Percentiles rank a stretch among this genome's conserved stretches.
Conservation (phyloP, 768 basidiomycete genomes). For the Pisolithus orientalis region DNA sequence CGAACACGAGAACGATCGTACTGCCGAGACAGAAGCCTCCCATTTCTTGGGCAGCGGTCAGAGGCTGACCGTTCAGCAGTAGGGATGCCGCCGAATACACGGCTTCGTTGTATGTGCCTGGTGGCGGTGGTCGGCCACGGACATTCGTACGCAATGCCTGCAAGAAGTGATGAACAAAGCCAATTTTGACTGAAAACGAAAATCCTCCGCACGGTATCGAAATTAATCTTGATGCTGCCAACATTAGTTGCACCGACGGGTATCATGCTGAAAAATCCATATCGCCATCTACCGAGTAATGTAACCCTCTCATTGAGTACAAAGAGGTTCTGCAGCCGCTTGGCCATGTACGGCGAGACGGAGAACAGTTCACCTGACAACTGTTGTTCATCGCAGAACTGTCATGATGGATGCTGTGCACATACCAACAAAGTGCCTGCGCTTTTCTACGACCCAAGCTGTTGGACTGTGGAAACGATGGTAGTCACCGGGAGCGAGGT, state of each 20-base stretch:
- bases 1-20: conserved; percentile 95
- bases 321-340: conserved; percentile 85
- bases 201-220: conserved; percentile 62
- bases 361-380: conserved; percentile 82
- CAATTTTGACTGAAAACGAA: background rate
- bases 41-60: conserved; percentile 88
- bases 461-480: conserved; percentile 96
- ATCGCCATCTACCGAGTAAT: conserved; percentile 86
- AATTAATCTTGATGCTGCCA: conserved; percentile 92
- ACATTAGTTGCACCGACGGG: conserved; percentile 99
- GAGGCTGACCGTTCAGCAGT: conserved; percentile 81
- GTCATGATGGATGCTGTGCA: conserved; percentile 2
- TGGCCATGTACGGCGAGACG: conserved; percentile 94
- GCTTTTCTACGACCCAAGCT: conserved; percentile 94
- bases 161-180: background rate
- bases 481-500: conserved; percentile 97
- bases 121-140: conserved; percentile 60
- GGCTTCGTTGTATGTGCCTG: conserved; percentile 88
- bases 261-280: conserved; percentile 96
- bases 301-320: conserved; percentile 98
- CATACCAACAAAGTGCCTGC: conserved; percentile 88
- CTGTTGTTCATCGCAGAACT: background rate
- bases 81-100: conserved; percentile 82
- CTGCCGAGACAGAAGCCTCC: conserved; percentile 94
- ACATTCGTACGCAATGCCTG: conserved; percentile 88